phyloP scores from a whole-genome alignment of 78 protist species.

The Dictyostelium firmibasis region DNA sequence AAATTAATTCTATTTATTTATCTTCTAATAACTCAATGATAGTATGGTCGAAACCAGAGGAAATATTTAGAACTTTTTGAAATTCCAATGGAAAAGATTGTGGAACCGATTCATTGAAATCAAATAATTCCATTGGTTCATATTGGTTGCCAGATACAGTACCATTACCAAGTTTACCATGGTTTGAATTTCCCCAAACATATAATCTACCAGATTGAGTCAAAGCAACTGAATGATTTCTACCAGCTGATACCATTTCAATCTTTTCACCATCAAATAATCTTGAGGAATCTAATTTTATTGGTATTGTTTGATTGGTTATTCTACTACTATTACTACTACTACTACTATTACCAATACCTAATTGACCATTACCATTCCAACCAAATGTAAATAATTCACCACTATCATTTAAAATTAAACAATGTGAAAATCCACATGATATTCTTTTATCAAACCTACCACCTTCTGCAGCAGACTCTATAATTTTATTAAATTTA shows the following conservation, averaged over 20 bases:
- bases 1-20: neutral
- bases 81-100: neutral
- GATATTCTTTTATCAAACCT: neutral
- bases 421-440: conserved; percentile 20
- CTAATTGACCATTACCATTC: conserved; percentile 51
- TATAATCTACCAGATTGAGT: neutral
- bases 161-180: conserved; percentile 63
- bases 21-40: neutral
- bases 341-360: neutral
- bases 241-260: conserved; percentile 27
- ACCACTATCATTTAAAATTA: conserved; percentile 9
- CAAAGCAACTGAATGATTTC: conserved; percentile 29
- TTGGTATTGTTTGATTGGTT: neutral
- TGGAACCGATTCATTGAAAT: neutral
- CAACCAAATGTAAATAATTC: conserved; percentile 35
- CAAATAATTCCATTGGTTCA: neutral
- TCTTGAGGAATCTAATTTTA: neutral
- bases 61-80: conserved; percentile 5
- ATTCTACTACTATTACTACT: neutral
- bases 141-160: neutral
- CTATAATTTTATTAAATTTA: neutral
- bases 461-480: neutral
- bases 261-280: neutral
- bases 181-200: conserved; percentile 2
- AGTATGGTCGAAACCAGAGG: conserved; percentile 47